Evolutionary conservation across 2,329 filamentous ascomycete species (phyloP), one percentile per base, ranked within the genome.

Genomic region (Colletotrichum agaves): DNA sequence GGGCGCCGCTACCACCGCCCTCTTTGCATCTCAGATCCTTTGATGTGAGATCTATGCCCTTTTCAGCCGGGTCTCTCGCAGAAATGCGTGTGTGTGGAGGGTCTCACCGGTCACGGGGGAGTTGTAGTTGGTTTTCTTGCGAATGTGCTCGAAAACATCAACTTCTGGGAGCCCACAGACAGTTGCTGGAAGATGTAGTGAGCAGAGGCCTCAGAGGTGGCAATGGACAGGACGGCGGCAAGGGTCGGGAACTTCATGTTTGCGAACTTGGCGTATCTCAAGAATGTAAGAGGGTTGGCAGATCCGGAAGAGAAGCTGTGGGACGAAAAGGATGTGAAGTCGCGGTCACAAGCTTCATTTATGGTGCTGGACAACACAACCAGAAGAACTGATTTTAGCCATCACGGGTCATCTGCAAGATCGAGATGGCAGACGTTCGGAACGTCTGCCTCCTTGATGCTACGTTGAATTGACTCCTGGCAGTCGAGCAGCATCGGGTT

Each of bases 11-110:
- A 17, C 75, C 59, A 46, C 67, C 79, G 50, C 78, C 79, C 7
- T 75, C 76, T 71, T 80, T 80, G 76, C 79, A 80, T 61, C 78
- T 73, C 57, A 80, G 72, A 69, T 80, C 78, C 53, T 75, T 74
- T 10, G 78, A 80, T n/a, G 73, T 43, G 58, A 80, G 72, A 35
- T 80, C 77, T 78, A n/a, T 2, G 37, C 6, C 15, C 21, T 2
- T 33, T 3, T 44, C n/a, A 50, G 27, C 31, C 2, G 15, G 15
- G 17, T 7, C 37, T 10, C 10, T 27, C n/a, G 10, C 6, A 3
- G n/a, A 23, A 3, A 21, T 19, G 19, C 21, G 12, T 10, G 15
- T 31, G 4, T 17, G n/a, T 31, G 11, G 17, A 19, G 31, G 12
- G 8, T 6, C 63, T 49, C 66, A 73, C 73, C 72, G 37, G 73